These are phyloP conservation scores for Stachybotrys chartarum DNA, from an alignment of 2,329 filamentous ascomycete genomes.

Conservation along the genomic window DNA sequence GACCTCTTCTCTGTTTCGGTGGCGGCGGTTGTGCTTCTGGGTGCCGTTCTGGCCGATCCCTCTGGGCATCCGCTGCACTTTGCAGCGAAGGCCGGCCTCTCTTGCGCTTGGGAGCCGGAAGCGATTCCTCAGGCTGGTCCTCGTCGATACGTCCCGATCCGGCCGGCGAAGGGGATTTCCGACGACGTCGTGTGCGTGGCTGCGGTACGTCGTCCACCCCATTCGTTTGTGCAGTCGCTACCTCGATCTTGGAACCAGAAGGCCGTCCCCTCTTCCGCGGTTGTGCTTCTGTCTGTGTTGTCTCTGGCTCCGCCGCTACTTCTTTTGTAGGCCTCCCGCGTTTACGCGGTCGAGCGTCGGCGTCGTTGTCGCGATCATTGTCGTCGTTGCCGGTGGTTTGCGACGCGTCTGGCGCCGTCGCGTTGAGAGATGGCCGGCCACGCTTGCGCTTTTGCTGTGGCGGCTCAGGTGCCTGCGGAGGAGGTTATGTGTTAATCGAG, in stretches of 20 bases:
- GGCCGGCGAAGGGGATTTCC: neutral
- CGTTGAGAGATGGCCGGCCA: slow-evolving; percentile 30
- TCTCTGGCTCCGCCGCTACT: neutral
- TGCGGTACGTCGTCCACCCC: slow-evolving; percentile 5
- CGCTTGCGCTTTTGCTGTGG: slow-evolving; percentile 34
- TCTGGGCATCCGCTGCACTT: slow-evolving; percentile 4
- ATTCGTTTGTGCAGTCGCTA: neutral
- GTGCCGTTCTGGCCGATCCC: neutral
- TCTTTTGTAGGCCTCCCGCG: slow-evolving; percentile 14
- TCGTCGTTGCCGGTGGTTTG: slow-evolving; percentile 8
- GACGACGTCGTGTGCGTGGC: neutral
- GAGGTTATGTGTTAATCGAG: neutral
- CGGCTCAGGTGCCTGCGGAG: slow-evolving; percentile 16
- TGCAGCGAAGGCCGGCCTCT: slow-evolving; percentile 19
- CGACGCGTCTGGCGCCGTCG: slow-evolving; percentile 26
- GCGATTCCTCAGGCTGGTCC: neutral
- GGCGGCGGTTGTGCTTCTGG: neutral
- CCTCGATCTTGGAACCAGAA: neutral
- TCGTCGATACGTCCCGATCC: neutral
- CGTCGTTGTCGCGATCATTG: slow-evolving; percentile 15
- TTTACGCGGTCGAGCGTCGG: slow-evolving; percentile 14
- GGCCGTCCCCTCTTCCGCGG: slow-evolving; percentile 1
- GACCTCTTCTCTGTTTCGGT: neutral
- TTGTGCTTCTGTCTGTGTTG: neutral
- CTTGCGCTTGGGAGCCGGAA: slow-evolving; percentile 8